A percentile compares a stretch with the other conserved stretches of the same genome.
Conservation (phyloP, 1,284 basidiomycete species). For the Puccinia hordei region DNA sequence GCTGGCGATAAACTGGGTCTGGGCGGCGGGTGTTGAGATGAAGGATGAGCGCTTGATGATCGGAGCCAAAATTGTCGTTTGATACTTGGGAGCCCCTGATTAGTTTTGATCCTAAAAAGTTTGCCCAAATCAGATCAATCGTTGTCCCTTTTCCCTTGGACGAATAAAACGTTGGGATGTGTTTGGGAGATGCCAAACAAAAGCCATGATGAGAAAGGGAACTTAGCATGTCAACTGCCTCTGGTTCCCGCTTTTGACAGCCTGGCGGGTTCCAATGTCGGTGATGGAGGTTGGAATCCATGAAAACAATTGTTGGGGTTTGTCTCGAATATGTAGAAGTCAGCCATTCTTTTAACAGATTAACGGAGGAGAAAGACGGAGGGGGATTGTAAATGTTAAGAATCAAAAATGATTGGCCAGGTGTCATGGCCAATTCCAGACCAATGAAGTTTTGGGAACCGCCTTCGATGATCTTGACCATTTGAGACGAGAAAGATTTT, state of each 20-base stretch:
- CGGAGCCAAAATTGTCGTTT: neutral
- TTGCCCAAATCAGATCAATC: slow-evolving; percentile 13
- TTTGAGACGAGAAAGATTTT: neutral
- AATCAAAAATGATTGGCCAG: neutral
- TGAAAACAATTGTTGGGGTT: neutral
- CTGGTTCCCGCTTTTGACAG: neutral
- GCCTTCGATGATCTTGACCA: neutral
- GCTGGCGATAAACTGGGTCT: no score
- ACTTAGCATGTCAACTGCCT: neutral
- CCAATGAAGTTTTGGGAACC: neutral
- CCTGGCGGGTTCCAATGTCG: slow-evolving; percentile 11
- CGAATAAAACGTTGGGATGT: neutral
- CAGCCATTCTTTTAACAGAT: neutral
- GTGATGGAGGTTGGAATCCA: slow-evolving; percentile 17
- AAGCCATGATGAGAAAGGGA: neutral
- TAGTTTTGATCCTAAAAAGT: neutral
- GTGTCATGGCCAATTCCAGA: neutral
- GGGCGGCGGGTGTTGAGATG: neutral
- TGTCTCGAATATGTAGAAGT: neutral
- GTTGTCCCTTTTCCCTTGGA: neutral
- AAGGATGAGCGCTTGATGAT: neutral
- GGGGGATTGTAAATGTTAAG: slow-evolving; percentile 21
- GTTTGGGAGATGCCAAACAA: neutral
- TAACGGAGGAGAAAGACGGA: neutral
- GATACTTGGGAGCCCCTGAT: neutral